These are phyloP conservation scores for Fusarium denticulatum DNA, from an alignment of 2,329 filamentous ascomycete genomes.

Conservation along the genomic window DNA sequence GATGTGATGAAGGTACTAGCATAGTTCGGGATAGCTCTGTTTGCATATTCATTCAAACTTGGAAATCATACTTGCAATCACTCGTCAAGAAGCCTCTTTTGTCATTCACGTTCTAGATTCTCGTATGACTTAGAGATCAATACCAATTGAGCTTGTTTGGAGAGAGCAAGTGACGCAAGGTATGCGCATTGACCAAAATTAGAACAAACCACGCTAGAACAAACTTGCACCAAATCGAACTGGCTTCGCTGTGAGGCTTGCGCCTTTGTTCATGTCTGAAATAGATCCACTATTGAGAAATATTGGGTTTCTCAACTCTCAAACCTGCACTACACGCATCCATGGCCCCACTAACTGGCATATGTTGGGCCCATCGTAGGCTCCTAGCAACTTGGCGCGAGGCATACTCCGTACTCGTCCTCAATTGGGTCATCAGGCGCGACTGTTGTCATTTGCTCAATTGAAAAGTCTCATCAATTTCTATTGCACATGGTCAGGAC, in stretches of 20 bases:
- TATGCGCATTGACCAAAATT: conserved; percentile 5
- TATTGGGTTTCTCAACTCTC: conserved; percentile 30
- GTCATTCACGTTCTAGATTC: conserved; percentile 16
- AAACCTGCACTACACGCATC: not conserved
- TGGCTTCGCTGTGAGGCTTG: conserved; percentile 6
- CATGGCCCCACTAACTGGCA: conserved; percentile 34
- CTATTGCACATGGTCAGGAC: conserved; percentile 44
- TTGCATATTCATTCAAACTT: not conserved
- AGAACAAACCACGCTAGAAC: conserved; percentile 5
- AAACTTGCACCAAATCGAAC: not conserved
- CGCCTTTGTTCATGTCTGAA: not conserved
- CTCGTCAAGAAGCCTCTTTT: conserved; percentile 1
- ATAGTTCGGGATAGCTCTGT: not conserved
- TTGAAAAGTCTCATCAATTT: conserved; percentile 34
- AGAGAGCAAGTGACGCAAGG: not conserved
- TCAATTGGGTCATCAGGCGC: conserved; percentile 43
- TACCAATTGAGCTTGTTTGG: not conserved
- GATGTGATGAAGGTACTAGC: not conserved
- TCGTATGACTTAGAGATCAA: not conserved
- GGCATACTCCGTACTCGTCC: conserved; percentile 43
- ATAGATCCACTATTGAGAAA: conserved; percentile 19
- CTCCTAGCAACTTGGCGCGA: conserved; percentile 36
- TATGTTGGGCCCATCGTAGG: conserved; percentile 18
- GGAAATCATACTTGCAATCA: not conserved
- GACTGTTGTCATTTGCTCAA: conserved; percentile 36